Percentiles rank a stretch among this genome's conserved stretches.
Conservation (phyloP, 805 yeast species). For the Cyberlindnera nakhonratchasimensis region DNA sequence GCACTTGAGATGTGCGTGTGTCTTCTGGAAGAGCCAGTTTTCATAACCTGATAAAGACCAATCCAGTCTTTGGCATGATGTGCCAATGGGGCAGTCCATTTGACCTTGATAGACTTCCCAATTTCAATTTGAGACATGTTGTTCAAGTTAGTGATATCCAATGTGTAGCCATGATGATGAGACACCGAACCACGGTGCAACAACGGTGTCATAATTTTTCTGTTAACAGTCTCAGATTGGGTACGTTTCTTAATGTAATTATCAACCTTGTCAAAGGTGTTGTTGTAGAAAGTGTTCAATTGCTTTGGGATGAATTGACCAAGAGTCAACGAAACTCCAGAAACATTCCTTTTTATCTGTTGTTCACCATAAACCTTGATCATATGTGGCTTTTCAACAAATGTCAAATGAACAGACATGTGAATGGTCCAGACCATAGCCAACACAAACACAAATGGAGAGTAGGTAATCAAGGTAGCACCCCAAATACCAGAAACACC, state of each 20-base stretch:
- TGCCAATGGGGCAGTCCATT: conserved; percentile 50
- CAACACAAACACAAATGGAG: conserved; percentile 44
- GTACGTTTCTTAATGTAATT: conserved; percentile 27
- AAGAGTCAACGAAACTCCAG: conserved; percentile 37
- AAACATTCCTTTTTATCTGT: conserved; percentile 52
- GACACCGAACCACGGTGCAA: conserved; percentile 13
- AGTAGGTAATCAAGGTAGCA: conserved; percentile 54
- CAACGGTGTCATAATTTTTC: conserved; percentile 9
- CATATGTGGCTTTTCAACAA: conserved; percentile 78
- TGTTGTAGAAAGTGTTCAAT: conserved; percentile 39
- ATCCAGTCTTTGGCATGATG: conserved; percentile 66
- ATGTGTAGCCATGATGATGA: conserved; percentile 32
- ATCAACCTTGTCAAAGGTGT: conserved; percentile 37
- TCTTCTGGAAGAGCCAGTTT: conserved; percentile 51
- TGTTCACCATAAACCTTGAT: conserved; percentile 67
- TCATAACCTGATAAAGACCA: conserved; percentile 64
- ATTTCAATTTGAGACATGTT: conserved; percentile 28
- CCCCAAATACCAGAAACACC: conserved; percentile 85
- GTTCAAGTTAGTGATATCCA: conserved; percentile 24
- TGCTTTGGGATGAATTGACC: conserved; percentile 35
- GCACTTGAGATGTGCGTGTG: conserved; percentile 58
- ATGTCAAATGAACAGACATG: conserved; percentile 63
- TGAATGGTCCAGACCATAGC: conserved; percentile 64
- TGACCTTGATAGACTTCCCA: conserved; percentile 52
- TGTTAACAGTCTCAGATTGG: conserved; percentile 20